A percentile compares a stretch with the other conserved stretches of the same genome.
phyloP scores from a whole-genome alignment of 257 asterid species.

The Nicotiana attenuata region DNA sequence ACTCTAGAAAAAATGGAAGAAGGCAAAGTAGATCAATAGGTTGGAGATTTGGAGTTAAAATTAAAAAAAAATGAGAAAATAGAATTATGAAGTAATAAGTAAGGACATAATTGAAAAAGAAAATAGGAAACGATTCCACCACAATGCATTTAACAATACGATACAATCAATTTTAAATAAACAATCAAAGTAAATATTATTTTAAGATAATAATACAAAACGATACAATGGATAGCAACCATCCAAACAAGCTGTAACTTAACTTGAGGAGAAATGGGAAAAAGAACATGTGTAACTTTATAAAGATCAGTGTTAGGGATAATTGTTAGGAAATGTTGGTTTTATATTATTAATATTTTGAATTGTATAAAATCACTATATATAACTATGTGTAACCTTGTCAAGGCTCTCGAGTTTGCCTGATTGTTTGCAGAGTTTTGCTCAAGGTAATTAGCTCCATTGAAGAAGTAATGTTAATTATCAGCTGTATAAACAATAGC shows the following conservation, averaged over 20 bases:
- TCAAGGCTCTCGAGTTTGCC: neutral
- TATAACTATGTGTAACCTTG: neutral
- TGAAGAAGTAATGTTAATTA: neutral
- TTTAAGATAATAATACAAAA: too few relatives aligned
- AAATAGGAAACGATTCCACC: too few relatives aligned
- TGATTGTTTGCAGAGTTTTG: neutral
- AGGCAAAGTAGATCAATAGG: too few relatives aligned
- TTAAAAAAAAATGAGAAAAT: too few relatives aligned
- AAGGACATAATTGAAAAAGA: too few relatives aligned
- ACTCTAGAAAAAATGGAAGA: too few relatives aligned
- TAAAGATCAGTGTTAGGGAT: neutral
- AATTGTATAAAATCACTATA: neutral
- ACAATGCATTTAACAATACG: too few relatives aligned
- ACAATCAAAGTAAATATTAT: too few relatives aligned
- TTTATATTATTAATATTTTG: neutral
- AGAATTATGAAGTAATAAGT: too few relatives aligned
- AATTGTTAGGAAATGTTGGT: neutral
- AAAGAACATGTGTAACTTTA: neutral
- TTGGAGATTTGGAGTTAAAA: too few relatives aligned
- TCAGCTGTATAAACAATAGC: neutral
- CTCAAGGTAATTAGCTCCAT: neutral
- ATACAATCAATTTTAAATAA: too few relatives aligned
- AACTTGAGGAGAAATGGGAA: neutral
- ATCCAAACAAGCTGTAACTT: neutral
- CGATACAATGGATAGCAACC: too few relatives aligned